Base-by-base conservation (phyloP, 345 rosid species). In the Angophora floribunda region DNA sequence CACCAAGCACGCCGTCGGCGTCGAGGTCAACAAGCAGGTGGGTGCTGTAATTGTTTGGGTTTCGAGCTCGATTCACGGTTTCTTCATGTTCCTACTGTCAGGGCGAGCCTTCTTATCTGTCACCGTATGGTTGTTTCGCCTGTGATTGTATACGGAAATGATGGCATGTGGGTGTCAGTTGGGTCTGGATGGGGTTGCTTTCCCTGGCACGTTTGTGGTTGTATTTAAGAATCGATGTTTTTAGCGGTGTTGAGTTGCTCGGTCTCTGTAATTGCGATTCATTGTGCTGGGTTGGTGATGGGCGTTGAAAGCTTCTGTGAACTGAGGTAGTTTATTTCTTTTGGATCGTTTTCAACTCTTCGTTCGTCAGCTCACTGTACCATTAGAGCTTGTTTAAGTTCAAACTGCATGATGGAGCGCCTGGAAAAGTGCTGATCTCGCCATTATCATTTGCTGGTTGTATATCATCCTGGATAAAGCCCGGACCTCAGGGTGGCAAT, bases 1-100 rank as follows among this genome's bases (percentile, higher is more conserved):
- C 88, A 95, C 96, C 90, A 95, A 95, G 89, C 96, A 96, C 61
- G 97, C 97, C 89, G 87, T 95, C 57, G 97, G 97, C 21, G 97
- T 95, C 15, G 97, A 95, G 91, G 86, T 95, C 86, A 95, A 95
- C 94, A 95, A 95, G 87, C 96, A 95, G 96, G 97, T 95, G 15
- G 50, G n/a, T 12, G 44, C 49, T 75, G 49, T 16, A 19, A 51
- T 17, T 1, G 22, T 63, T 6, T 52, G 24, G 52, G n/a, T 63
- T n/a, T 22, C 14, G 9, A 45, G 87, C 85, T 55, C 15, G 55
- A 6, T 61, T 36, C 49, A 12, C 49, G 49, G 49, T 36, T 41
- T 6, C 49, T 75, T 19, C 28, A 14, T 49, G 49, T 75, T 19
- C 45, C 41, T 36, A 36, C 41, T 36, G 41, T 36, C 41, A 9